Conservation (phyloP, 2,329 filamentous ascomycete species). For the Fusarium lyarnte region DNA sequence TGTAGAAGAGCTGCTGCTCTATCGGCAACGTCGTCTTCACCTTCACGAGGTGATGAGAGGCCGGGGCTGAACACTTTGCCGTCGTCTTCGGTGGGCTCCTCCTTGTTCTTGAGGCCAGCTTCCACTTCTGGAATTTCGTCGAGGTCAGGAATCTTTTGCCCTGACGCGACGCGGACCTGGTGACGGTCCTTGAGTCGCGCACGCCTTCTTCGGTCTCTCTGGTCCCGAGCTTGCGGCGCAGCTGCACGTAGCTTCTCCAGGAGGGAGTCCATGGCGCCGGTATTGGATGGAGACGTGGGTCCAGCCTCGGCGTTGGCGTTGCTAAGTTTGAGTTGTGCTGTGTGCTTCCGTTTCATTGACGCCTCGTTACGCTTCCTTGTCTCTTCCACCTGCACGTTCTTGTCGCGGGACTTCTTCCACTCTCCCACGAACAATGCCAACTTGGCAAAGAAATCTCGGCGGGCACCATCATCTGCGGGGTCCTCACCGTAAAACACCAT, state of each 20-base stretch:
- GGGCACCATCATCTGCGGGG: constrained; percentile 87
- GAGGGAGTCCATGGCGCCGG: constrained; percentile 94
- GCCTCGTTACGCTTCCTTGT: constrained; percentile 85
- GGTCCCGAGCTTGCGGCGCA: constrained; percentile 87
- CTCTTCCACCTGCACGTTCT: constrained; percentile 88
- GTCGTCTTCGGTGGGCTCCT: constrained; percentile 57
- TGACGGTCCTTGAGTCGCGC: constrained; percentile 91
- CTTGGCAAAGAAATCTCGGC: constrained; percentile 95
- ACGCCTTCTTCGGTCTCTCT: constrained; percentile 86
- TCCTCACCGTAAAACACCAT: constrained; percentile 98
- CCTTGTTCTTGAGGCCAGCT: constrained; percentile 48
- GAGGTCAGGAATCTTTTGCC: constrained; percentile 82
- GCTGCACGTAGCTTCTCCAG: constrained; percentile 95
- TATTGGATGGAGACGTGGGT: constrained; percentile 74
- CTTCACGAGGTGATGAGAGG: constrained; percentile 55
- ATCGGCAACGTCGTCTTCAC: constrained; percentile 81
- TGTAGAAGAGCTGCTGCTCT: constrained; percentile 85
- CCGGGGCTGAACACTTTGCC: constrained; percentile 63
- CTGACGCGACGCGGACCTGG: constrained; percentile 88
- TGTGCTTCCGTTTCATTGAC: constrained; percentile 89
- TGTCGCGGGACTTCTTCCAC: constrained; percentile 96
- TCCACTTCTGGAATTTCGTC: constrained; percentile 70
- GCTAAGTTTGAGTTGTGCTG: constrained; percentile 67
- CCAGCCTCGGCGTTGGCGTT: constrained; percentile 60
- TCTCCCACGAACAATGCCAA: constrained; percentile 88